Evolutionary conservation across 495 filamentous ascomycete genomes (phyloP).

Genomic region (Daldinia loculata): DNA sequence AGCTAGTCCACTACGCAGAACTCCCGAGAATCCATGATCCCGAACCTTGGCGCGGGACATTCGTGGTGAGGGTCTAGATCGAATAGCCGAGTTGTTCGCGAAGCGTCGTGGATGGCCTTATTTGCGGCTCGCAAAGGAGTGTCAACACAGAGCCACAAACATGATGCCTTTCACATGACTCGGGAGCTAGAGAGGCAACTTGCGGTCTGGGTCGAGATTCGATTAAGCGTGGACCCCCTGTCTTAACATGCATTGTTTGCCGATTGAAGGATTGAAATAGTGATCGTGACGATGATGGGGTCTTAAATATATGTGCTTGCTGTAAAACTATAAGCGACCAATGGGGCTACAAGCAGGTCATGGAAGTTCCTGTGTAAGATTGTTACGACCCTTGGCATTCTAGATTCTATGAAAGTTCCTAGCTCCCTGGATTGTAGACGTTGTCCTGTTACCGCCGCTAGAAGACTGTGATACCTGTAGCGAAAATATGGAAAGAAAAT

Average conservation of each 20-base stretch:
- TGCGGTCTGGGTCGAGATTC: not conserved
- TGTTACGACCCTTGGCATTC: not conserved
- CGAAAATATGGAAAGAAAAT: not conserved
- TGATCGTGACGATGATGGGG: slow-evolving; percentile 6
- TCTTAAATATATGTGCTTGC: slow-evolving; percentile 8
- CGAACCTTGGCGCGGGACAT: slow-evolving; percentile 26
- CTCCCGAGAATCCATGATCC: slow-evolving; percentile 24
- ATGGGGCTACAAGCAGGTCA: not conserved
- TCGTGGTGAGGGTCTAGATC: not conserved
- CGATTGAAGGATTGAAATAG: not conserved
- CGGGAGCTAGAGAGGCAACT: not conserved
- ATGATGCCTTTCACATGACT: slow-evolving; percentile 6
- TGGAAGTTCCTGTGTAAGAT: not conserved
- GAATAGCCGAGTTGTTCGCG: not conserved
- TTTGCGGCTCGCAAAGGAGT: not conserved
- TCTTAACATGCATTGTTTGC: slow-evolving; percentile 10
- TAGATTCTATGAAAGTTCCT: not conserved
- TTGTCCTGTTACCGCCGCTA: not conserved
- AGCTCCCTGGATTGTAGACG: not conserved
- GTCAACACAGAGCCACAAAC: not conserved
- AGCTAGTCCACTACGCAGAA: not conserved
- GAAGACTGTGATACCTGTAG: not conserved
- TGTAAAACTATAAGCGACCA: not conserved
- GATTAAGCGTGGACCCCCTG: not conserved
- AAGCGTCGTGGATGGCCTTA: not conserved